Evolutionary conservation across 2,329 filamentous ascomycete genomes (phyloP).

Genomic region (Metarhizium brunneum): DNA sequence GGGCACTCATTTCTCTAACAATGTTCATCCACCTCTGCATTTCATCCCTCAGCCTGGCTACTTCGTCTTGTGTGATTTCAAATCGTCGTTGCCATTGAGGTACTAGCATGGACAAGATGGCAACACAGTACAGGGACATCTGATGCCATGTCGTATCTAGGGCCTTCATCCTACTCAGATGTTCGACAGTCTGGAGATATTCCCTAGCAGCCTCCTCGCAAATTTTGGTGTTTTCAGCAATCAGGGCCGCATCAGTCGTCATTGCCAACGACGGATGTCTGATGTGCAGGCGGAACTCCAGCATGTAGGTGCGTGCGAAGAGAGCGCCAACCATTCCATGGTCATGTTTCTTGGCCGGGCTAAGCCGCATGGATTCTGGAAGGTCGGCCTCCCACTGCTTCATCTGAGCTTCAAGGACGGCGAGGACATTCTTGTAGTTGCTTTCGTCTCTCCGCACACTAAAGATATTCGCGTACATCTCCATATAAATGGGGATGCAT

Average conservation of each 20-base stretch:
- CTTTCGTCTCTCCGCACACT: constrained; percentile 52
- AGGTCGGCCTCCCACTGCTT: constrained; percentile 54
- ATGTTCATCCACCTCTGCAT: constrained; percentile 63
- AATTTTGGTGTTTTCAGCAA: constrained; percentile 53
- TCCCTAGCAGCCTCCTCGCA: constrained; percentile 58
- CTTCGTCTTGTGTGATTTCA: constrained; percentile 46
- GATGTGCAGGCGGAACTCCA: constrained; percentile 51
- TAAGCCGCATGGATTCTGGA: constrained; percentile 48
- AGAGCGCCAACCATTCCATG: constrained; percentile 42
- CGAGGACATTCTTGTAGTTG: constrained; percentile 55
- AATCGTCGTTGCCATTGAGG: constrained; percentile 59
- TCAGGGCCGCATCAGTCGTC: constrained; percentile 42
- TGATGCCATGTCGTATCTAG: constrained; percentile 75
- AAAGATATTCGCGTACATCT: constrained; percentile 72
- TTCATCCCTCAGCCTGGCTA: constrained; percentile 52
- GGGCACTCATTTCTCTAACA: constrained; percentile 53
- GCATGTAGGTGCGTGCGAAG: constrained; percentile 41
- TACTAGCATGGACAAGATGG: constrained; percentile 64
- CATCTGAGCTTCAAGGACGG: constrained; percentile 56
- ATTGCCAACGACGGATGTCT: constrained; percentile 53
- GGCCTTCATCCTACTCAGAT: constrained; percentile 54
- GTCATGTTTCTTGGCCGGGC: constrained; percentile 29
- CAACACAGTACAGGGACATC: constrained; percentile 60
- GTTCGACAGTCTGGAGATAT: constrained; percentile 50
- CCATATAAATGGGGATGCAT: constrained; percentile 56